Evolutionary conservation across 306 rosid genomes (phyloP), one percentile per base, ranked within the genome.

Genomic region (Lathyrus tuberosus): DNA sequence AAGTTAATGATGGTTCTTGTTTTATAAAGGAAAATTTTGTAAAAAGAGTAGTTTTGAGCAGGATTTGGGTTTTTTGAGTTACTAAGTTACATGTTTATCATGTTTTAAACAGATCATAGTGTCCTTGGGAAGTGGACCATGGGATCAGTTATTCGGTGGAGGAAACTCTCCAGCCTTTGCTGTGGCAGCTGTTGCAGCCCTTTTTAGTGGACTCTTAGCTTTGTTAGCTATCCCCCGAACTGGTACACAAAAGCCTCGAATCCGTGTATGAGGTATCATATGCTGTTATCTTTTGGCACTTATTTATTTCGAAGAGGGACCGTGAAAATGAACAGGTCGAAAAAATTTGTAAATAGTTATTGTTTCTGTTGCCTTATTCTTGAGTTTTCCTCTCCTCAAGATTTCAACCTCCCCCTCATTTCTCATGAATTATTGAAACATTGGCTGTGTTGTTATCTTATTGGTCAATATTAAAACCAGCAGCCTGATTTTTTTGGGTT

Each of bases 141-240:
- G 97, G 99, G 99, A 95, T 95, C 96, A 95, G 75, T 86, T 95
- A 80, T 95, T 95, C 84, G 97, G 99, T 67, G 97, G 99, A 76
- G 97, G 99, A 76, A 95, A 95, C 76, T 78, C 93, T 65, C 95
- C 99, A 70, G 99, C 99, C 77, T 87, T 95, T 62, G 96, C 78
- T 5, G 95, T 94, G 80, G 96, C 89, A 57, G 91, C 91, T 59
- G 74, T 78, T 89, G 87, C 99, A 83, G 88, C 89, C 88, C 83
- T 91, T 76, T 81, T 88, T 47, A 83, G 97, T 71, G 97, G 99
- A 72, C 85, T 91, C 65, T 44, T 87, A 68, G 89, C 97, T 80
- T 56, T 95, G 78, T 79, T 95, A 87, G 99, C 99, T 44, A 88
- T 95, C 78, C 92, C 96, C 8, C 91, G 88, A 59, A 83, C 97